A percentile compares a stretch with the other conserved stretches of the same genome.
These are phyloP conservation scores for Saccharata proteae DNA, from an alignment of 2,329 filamentous ascomycete genomes.

Conservation along the genomic window DNA sequence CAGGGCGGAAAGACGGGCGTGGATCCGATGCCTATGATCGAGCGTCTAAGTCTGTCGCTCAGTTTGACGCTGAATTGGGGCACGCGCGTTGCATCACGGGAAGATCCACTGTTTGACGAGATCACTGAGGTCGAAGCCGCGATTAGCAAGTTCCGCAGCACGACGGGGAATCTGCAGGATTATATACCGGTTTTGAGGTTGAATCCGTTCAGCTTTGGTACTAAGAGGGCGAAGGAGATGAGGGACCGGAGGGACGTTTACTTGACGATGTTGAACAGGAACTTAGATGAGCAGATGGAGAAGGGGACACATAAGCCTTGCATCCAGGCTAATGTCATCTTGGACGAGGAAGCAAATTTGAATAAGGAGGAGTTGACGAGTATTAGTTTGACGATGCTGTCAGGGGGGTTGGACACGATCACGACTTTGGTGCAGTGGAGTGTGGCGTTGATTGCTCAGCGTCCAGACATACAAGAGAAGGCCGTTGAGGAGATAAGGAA, in stretches of 20 bases:
- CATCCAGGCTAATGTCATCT: conserved; percentile 55
- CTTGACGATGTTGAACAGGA: conserved; percentile 43
- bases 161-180: conserved; percentile 49
- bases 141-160: conserved; percentile 47
- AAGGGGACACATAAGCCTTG: conserved; percentile 50
- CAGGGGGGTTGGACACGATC: conserved; percentile 54
- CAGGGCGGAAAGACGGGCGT: conserved; percentile 41
- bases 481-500: conserved; percentile 45
- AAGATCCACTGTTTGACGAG: conserved; percentile 49
- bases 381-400: conserved; percentile 57
- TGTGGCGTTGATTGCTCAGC: conserved; percentile 46
- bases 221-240: conserved; percentile 47
- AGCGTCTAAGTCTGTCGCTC: conserved; percentile 50
- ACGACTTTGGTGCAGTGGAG: conserved; percentile 56
- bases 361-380: conserved; percentile 51
- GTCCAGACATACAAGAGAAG: conserved; percentile 50
- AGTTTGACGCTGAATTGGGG: conserved; percentile 57
- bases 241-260: conserved; percentile 49
- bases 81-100: conserved; percentile 44
- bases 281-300: conserved; percentile 48
- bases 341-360: conserved; percentile 50
- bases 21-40: conserved; percentile 57
- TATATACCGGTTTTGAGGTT: conserved; percentile 48
- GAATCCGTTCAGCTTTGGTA: conserved; percentile 50
- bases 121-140: conserved; percentile 52